Percentiles rank a stretch among this genome's conserved stretches.
These are phyloP conservation scores for Gracilaria caudata DNA, from an alignment of 23 red algal genomes.

Conservation along the genomic window DNA sequence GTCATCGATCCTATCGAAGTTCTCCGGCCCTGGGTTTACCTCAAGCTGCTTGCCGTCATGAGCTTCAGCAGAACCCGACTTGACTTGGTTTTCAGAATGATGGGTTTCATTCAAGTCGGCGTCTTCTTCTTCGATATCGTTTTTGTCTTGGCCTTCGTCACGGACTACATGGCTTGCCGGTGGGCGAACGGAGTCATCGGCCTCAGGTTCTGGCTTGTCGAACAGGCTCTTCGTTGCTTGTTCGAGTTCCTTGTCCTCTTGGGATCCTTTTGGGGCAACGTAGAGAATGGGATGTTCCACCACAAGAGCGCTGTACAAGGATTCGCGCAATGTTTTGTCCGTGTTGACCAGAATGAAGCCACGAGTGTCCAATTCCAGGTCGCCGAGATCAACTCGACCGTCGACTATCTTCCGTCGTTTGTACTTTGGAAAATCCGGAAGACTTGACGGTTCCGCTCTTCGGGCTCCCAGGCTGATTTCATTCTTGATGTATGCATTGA, in stretches of 20 bases:
- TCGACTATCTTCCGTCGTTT: constrained; percentile 6
- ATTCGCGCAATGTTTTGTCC: constrained; percentile 29
- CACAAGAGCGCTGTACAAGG: constrained; percentile 28
- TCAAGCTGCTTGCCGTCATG: neutral
- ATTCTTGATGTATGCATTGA: constrained; percentile 26
- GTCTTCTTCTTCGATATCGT: neutral
- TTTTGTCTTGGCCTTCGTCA: neutral
- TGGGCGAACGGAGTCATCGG: constrained; percentile 21
- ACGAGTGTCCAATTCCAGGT: constrained; percentile 27
- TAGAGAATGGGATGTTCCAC: constrained; percentile 58
- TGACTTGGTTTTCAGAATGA: neutral
- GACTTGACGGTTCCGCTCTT: neutral
- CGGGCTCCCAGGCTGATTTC: constrained; percentile 8
- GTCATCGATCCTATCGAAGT: neutral
- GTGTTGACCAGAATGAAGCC: constrained; percentile 34
- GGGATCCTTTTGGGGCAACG: constrained; percentile 29
- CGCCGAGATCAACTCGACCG: neutral
- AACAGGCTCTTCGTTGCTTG: constrained; percentile 44
- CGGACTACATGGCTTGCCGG: neutral
- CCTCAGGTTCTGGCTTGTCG: constrained; percentile 53
- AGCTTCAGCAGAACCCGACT: neutral
- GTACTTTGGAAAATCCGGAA: constrained; percentile 20
- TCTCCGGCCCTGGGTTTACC: neutral
- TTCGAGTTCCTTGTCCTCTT: constrained; percentile 26
- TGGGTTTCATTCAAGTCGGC: neutral